Evolutionary conservation across 306 rosid species (phyloP).

Genomic region (Dryas octopetala): DNA sequence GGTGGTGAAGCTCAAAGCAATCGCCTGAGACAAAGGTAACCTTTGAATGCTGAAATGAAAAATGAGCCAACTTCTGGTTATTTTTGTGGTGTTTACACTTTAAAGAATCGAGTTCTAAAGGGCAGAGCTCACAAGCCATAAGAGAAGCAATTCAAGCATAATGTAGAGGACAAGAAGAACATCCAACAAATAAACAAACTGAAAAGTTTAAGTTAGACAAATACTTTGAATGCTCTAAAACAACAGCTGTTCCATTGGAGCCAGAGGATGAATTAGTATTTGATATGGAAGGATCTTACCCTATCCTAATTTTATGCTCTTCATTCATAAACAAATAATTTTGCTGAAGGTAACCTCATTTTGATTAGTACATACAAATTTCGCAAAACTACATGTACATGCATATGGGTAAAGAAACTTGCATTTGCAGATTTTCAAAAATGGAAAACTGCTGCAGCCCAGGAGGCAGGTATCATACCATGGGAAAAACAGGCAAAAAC

Average conservation of each 20-base stretch:
- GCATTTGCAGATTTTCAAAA: neutral
- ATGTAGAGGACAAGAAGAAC: neutral
- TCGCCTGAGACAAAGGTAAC: constrained; percentile 68
- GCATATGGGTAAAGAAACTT: constrained; percentile 6
- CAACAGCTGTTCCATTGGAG: neutral
- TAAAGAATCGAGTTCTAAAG: constrained; percentile 2
- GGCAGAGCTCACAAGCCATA: neutral
- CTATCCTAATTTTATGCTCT: constrained; percentile 5
- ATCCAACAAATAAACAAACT: neutral
- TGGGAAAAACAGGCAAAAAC: constrained; percentile 4
- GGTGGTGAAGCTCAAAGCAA: constrained; percentile 62
- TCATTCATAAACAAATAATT: neutral
- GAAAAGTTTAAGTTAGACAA: neutral
- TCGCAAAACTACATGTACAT: neutral
- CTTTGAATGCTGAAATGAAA: constrained; percentile 67
- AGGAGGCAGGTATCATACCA: constrained; percentile 1
- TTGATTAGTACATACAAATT: neutral
- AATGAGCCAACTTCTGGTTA: constrained; percentile 22
- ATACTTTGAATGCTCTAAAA: neutral
- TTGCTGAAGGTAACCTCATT: neutral
- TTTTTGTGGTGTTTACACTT: constrained; percentile 7
- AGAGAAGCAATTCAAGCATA: neutral
- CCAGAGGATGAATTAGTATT: neutral
- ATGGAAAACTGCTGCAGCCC: neutral
- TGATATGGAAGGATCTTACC: neutral